Evolutionary conservation across 495 filamentous ascomycete genomes (phyloP), one percentile per base, ranked within the genome.

Genomic region (Annulohypoxylon maeteangense): DNA sequence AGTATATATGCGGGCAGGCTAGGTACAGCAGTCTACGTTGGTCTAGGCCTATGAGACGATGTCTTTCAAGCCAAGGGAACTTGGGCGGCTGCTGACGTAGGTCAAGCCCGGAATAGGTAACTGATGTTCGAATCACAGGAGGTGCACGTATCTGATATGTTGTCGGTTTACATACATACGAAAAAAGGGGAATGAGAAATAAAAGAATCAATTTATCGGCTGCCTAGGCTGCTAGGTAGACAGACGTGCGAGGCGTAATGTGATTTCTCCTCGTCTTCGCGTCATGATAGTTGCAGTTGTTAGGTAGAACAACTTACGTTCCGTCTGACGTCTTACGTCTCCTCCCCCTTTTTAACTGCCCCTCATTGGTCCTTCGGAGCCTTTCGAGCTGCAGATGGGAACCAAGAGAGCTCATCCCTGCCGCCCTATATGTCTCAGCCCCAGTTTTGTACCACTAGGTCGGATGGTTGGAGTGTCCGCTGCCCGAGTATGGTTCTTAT

Each of bases 211-310:
- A 40, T n/a, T n/a, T n/a, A 40, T 10, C 11, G 36, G 36, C 4
- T 14, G n/a, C 12, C 36, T 14, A 40, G 11, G 11, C 5, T 4
- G 36, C 36, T 34, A 29, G 3, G 29, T n/a, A n/a, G n/a, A n/a
- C n/a, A n/a, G n/a, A n/a, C n/a, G n/a, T n/a, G n/a, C n/a, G n/a
- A 53, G 58, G 58, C 6, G 48, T 53, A 53, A 54, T 51, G 64
- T 60, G 53, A 72, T 64, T 64, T 68, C 69, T 71, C 64, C 65
- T 68, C 64, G 45, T 72, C 22, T 68, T 63, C 59, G 65, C 70
- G 70, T 73, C 61, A 73, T 72, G 59, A 68, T 66, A 23, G 47
- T 23, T 67, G 14, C 12, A 8, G 20, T 48, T 6, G 45, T 48
- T 23, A 48, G 45, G 45, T 48, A 48, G 18, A 48, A 48, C n/a